phyloP scores from a whole-genome alignment of 352 stramenopile species.

The Halophytophthora batemanensis region DNA sequence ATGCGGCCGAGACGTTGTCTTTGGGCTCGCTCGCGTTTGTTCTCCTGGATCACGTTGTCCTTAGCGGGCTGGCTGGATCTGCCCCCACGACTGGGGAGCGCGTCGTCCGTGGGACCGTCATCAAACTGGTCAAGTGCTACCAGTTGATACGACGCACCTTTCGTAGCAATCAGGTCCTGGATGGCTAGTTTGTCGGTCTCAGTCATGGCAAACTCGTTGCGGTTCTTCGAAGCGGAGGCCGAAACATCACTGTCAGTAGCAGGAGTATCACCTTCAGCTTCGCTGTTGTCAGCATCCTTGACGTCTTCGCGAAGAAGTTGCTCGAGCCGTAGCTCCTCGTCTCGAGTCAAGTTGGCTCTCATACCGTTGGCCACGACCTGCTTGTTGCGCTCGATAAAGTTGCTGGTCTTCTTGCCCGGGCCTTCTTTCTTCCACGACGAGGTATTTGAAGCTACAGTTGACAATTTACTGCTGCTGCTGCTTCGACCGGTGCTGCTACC shows the following conservation, averaged over 20 bases:
- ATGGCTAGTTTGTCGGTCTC: conserved; percentile 39
- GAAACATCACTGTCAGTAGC: conserved; percentile 2
- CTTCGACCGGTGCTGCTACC: conserved; percentile 8
- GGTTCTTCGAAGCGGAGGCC: conserved; percentile 1
- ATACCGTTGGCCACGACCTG: conserved; percentile 46
- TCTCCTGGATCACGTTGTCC: conserved; percentile 44
- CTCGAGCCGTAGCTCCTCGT: conserved; percentile 44
- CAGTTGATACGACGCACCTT: conserved; percentile 30
- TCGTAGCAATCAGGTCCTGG: conserved; percentile 39
- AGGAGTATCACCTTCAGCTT: neutral
- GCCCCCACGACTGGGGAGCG: neutral
- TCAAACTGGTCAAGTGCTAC: conserved; percentile 28
- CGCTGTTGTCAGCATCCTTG: neutral
- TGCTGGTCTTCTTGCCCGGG: conserved; percentile 15
- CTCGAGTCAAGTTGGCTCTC: conserved; percentile 50
- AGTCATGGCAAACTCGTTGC: conserved; percentile 43
- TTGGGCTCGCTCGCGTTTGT: conserved; percentile 36
- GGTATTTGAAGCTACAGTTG: neutral
- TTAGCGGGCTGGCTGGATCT: conserved; percentile 9
- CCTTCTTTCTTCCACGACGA: neutral
- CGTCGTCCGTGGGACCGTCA: conserved; percentile 8
- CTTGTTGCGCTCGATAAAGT: conserved; percentile 60
- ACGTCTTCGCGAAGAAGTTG: conserved; percentile 30
- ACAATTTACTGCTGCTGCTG: conserved; percentile 4
- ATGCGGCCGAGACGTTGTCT: conserved; percentile 48